Evolutionary conservation across 2,329 filamentous ascomycete species (phyloP).

Genomic region (Dendryphion nanum): DNA sequence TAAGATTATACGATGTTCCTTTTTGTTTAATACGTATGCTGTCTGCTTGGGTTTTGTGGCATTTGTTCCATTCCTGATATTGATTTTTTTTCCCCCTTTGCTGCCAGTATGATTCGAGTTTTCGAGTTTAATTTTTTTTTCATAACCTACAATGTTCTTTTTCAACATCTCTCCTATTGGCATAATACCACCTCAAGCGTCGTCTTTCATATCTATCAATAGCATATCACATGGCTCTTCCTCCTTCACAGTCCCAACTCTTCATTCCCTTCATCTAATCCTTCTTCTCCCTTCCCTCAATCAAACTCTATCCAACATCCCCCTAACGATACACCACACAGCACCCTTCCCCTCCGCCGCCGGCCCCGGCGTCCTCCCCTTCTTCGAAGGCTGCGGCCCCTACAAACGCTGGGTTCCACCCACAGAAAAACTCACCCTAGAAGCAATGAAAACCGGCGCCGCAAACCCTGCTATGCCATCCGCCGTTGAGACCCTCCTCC

Average conservation of each 20-base stretch:
- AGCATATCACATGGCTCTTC: not conserved
- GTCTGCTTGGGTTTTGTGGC: not conserved
- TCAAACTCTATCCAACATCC: not conserved
- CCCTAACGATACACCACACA: conserved; percentile 6
- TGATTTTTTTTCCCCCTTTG: not conserved
- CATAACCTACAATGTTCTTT: not conserved
- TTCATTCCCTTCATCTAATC: not conserved
- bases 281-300: not conserved
- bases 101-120: not conserved
- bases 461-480: conserved; percentile 8
- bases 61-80: not conserved
- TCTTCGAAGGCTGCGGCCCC: conserved; percentile 39
- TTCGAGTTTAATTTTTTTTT: not conserved
- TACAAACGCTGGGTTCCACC: conserved; percentile 32
- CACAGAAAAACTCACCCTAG: conserved; percentile 13
- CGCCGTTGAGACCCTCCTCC: conserved; percentile 22
- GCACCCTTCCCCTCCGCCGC: conserved; percentile 32
- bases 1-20: no score
- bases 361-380: conserved; percentile 36
- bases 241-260: not conserved
- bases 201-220: no score
- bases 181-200: no score
- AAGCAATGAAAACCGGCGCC: conserved; percentile 14
- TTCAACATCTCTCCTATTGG: no score
- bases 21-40: no score